These are phyloP conservation scores for Colletotrichum lupini DNA, from an alignment of 2,329 filamentous ascomycete species.

Conservation along the genomic window DNA sequence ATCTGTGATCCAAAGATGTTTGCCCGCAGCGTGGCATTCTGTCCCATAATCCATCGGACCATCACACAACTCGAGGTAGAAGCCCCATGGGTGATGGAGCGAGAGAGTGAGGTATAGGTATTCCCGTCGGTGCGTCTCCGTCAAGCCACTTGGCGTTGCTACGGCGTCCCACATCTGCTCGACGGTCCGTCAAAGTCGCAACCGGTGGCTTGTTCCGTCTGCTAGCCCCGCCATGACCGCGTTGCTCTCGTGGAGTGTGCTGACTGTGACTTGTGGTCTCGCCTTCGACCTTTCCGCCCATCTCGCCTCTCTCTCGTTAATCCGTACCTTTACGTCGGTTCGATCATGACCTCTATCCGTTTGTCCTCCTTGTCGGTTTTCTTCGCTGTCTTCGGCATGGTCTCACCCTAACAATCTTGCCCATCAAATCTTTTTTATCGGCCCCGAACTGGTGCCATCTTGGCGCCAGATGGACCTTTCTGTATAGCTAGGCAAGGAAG, in stretches of 20 bases:
- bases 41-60: neutral
- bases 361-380: neutral
- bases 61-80: constrained; percentile 6
- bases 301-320: neutral
- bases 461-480: neutral
- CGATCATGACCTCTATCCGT: constrained; percentile 16
- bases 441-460: neutral
- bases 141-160: constrained; percentile 12
- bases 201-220: constrained; percentile 14
- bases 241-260: constrained; percentile 15
- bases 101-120: neutral
- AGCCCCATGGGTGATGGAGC: neutral
- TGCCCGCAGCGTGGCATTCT: constrained; percentile 4
- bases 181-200: constrained; percentile 16
- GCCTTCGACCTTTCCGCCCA: neutral
- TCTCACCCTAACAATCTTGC: neutral
- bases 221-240: constrained; percentile 20
- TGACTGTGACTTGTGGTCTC: neutral
- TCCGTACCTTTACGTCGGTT: neutral
- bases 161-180: neutral
- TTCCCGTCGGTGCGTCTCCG: constrained; percentile 19
- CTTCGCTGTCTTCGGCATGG: constrained; percentile 28
- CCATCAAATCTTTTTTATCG: neutral
- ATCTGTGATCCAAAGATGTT: neutral
- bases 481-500: neutral